Conservation (phyloP, 352 stramenopile genomes). For the Phytopythium mirpurense region DNA sequence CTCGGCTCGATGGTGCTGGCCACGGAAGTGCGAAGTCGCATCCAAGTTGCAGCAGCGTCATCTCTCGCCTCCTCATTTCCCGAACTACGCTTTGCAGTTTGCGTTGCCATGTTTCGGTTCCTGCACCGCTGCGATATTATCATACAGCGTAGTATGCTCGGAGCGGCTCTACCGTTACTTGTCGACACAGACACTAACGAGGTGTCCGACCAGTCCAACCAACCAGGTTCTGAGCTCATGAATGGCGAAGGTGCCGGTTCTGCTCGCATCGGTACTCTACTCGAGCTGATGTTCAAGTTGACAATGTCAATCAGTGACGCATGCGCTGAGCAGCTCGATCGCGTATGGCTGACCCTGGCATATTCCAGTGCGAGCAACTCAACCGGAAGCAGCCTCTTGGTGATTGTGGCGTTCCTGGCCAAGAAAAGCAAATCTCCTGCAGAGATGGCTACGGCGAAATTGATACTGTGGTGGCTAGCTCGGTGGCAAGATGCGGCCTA, state of each 20-base stretch:
- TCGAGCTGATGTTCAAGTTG: constrained; percentile 49
- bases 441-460: constrained; percentile 42
- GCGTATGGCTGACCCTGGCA: constrained; percentile 55
- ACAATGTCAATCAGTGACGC: constrained; percentile 30
- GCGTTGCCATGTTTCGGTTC: constrained; percentile 36
- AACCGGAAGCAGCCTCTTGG: constrained; percentile 6
- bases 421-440: constrained; percentile 27
- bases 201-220: background rate
- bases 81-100: constrained; percentile 24
- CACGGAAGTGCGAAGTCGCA: constrained; percentile 21
- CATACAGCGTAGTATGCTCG: constrained; percentile 51
- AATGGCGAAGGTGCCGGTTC: background rate
- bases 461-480: constrained; percentile 59
- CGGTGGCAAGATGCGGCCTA: constrained; percentile 48
- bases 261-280: constrained; percentile 13
- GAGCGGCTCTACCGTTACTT: constrained; percentile 46
- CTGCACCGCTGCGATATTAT: constrained; percentile 24
- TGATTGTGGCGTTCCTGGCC: constrained; percentile 35
- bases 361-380: constrained; percentile 19
- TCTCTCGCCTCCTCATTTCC: constrained; percentile 30
- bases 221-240: background rate
- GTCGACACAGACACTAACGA: constrained; percentile 23
- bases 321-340: constrained; percentile 53
- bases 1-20: constrained; percentile 10
- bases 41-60: constrained; percentile 24